Base-by-base conservation (phyloP, 202 grass and related monocot genomes). In the Carex sylvatica region DNA sequence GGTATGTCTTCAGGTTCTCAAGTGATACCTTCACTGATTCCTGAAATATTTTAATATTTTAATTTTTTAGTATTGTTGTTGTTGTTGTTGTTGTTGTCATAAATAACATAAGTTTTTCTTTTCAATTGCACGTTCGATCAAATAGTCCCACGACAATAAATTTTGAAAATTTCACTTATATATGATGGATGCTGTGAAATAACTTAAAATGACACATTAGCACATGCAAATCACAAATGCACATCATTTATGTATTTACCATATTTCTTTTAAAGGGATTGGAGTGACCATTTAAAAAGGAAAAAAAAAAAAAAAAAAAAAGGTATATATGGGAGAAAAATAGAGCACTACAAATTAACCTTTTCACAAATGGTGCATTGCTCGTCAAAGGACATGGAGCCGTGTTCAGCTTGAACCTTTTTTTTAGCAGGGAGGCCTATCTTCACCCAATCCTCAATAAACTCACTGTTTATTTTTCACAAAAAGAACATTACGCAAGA, bases 371-470 rank as follows among this genome's bases (percentile, higher is more conserved):
- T 38, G 71, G 65, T 14, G 86, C 95, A 98, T 40, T 95, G 90
- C 18, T 93, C 92, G 28, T 84, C 47, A 94, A 94, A 94, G 15
- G 83, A 44, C 23, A 81, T 7, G 0, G 75, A 33, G 3, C 64
- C 22, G 38, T 82, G 42, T n/a, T 88, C 64, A 1, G 13, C 38
- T 28, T 84, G 69, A 82, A 98, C 95, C 87, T 93, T 94, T 52
- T 86, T 80, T 86, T 77, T 91, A 9, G 95, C 95, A 1, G 82
- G 79, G 33, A 64, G 55, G 14, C 92, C 85, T 33, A 94, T 84
- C 75, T 88, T 93, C 44, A 94, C 89, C 95, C 95, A 98, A n/a
- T 93, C 92, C 95, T 98, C 95, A 0, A 98, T 90, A 62, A 98
- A 98, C 36, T 89, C 92, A 74, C 94, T 97, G 79, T 5, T 36